Base-by-base conservation (phyloP, 1,284 basidiomycete species). In the Leccinum variabile region DNA sequence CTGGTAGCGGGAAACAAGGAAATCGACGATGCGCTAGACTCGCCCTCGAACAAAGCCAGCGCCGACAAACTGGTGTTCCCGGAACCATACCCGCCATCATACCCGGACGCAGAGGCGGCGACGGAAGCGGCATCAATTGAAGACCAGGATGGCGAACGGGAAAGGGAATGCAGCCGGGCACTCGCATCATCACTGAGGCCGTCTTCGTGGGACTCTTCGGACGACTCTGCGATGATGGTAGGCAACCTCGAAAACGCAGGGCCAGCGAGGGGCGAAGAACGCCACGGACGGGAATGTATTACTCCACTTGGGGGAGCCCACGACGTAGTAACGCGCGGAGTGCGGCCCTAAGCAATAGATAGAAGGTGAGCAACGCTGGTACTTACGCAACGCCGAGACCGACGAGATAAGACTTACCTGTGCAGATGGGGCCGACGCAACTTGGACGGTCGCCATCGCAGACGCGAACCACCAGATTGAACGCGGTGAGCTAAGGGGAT, bases 201-300 rank as follows among this genome's bases (percentile, higher is more conserved):
- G 1, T 46, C 50, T 52, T 63, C 62, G 54, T 64, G 33, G 4
- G 62, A 59, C 28, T 70, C 67, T 32, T 73, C 71, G 11, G 65
- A 66, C 3, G 64, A 59, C 59, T 65, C 65, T 41, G 65, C 64
- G 59, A 68, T 65, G 44, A 65, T 64, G 50, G 73, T 65, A 0
- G 72, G 72, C 3, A 70, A 60, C 0, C 63, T 73, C 8, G 73
- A 73, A 14, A 73, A 69, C 2, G 30, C 72, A 28, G 66, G 68
- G 1, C 72, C 56, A 0, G 74, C 69, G 55, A 73, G 72, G 0
- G 72, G 72, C 0, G 72, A 73, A 8, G 72, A 73, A 11, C 72
- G 72, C 62, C 72, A 60, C 3, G 72, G 72, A 3, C 72, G 73
- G 11, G 74, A 62, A 8, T 66, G 61, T 33, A 62, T 54, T 5